Evolutionary conservation across 208 protist species (phyloP).

Genomic region (Leishmania lainsoni): DNA sequence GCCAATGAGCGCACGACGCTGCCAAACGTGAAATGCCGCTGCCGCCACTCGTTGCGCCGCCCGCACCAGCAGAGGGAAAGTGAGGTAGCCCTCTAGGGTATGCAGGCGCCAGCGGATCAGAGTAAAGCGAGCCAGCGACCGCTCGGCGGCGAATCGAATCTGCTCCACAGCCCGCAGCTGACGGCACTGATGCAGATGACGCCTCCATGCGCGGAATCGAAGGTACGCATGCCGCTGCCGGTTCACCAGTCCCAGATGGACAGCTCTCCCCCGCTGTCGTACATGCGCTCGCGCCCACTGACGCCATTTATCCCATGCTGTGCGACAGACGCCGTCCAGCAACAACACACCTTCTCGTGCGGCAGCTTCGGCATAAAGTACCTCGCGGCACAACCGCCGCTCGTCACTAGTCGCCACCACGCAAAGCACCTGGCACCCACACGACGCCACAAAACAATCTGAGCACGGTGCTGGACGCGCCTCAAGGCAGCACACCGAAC

Average conservation of each 20-base stretch:
- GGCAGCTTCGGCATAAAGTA: constrained; percentile 18
- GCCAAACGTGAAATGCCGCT: constrained; percentile 19
- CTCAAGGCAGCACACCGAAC: constrained; percentile 16
- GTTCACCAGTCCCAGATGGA: constrained; percentile 15
- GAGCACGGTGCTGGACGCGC: constrained; percentile 13
- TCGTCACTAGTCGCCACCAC: constrained; percentile 32
- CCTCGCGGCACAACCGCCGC: constrained; percentile 26
- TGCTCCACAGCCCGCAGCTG: constrained; percentile 10
- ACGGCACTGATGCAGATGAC: background rate
- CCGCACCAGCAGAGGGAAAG: constrained; percentile 19
- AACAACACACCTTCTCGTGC: constrained; percentile 9
- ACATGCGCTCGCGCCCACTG: constrained; percentile 11
- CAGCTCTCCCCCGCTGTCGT: constrained; percentile 3
- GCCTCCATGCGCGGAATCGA: constrained; percentile 8
- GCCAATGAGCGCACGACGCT: constrained; percentile 6
- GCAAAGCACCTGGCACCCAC: constrained; percentile 27
- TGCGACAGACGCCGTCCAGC: constrained; percentile 13
- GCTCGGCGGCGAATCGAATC: constrained; percentile 23
- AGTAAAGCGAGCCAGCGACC: constrained; percentile 21
- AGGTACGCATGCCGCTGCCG: constrained; percentile 22
- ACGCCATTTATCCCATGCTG: constrained; percentile 18
- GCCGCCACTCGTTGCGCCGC: constrained; percentile 11
- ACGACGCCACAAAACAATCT: constrained; percentile 13
- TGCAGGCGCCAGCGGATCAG: constrained; percentile 25
- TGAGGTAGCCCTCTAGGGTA: constrained; percentile 10